Evolutionary conservation across 2,329 filamentous ascomycete species (phyloP).

Genomic region (Nigrograna mackinnonii): DNA sequence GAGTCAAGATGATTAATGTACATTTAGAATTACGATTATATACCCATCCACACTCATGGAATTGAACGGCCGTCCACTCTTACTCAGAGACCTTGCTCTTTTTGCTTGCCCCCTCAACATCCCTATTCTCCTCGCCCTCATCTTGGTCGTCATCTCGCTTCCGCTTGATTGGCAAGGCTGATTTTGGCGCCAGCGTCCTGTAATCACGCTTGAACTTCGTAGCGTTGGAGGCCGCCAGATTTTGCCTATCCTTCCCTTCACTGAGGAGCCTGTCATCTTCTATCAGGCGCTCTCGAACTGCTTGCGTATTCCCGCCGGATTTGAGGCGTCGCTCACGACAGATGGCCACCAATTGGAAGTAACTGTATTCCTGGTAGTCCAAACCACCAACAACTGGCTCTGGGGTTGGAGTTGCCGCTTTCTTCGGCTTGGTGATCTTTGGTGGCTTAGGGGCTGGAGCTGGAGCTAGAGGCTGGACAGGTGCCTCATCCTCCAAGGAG

Average conservation of each 20-base stretch:
- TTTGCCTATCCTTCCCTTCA: slow-evolving; percentile 8
- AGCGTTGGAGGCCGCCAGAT: too few relatives aligned
- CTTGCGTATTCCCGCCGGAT: slow-evolving; percentile 10
- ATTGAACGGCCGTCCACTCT: background rate
- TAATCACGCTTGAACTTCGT: background rate
- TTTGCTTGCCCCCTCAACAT: background rate
- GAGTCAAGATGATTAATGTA: background rate
- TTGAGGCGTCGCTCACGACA: slow-evolving; percentile 17
- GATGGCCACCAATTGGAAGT: slow-evolving; percentile 16
- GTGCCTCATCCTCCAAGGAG: too few relatives aligned
- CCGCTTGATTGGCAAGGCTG: background rate
- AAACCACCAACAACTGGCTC: background rate
- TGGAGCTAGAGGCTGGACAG: background rate
- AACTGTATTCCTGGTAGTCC: slow-evolving; percentile 15
- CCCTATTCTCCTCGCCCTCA: background rate
- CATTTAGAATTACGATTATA: background rate
- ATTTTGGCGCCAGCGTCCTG: slow-evolving; percentile 1
- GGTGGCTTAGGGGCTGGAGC: background rate
- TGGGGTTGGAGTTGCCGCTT: background rate
- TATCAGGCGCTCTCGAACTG: slow-evolving; percentile 18
- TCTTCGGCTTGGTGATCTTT: slow-evolving; percentile 1
- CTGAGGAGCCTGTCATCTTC: slow-evolving; percentile 19
- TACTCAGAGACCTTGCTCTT: background rate
- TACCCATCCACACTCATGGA: background rate
- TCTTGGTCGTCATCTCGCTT: background rate